Evolutionary conservation across 208 protist species (phyloP), one percentile per base, ranked within the genome.

Genomic region (Wallacemonas rigidus): DNA sequence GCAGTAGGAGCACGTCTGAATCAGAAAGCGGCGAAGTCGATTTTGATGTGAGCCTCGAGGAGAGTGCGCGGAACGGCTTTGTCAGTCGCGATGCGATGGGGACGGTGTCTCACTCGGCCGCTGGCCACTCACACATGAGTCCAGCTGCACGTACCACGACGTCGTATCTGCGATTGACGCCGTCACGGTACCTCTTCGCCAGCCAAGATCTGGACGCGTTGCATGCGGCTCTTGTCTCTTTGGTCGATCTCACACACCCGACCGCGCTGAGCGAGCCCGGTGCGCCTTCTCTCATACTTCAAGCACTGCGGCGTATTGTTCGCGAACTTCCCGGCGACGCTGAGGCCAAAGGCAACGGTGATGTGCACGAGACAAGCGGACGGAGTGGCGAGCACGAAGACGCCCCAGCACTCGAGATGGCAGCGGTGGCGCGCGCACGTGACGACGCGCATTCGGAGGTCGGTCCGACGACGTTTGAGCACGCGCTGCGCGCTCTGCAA

Each of bases 201-300:
- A 63, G 55, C 40, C 62, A n/a, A 7, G 75, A 71, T 7, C 70
- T 85, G 2, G 50, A 60, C 0, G 36, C 53, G 2, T n/a, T 83
- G 48, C 75, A 69, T 45, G n/a, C 0, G 2, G 40, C 56, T 2
- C 61, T 81, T 9, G 47, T 54, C 26, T 50, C 60, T 1, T 51
- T 80, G 4, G 64, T 74, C 8, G 75, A 74, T 17, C 39, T 76
- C 39, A 75, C 65, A 17, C 48, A 45, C 41, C 71, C 61, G 7
- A 53, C 51, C 14, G 53, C 15, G 2, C 44, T 43, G 14, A 41
- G 38, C n/a, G 1, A 15, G n/a, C 41, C 26, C 3, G 26, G 63
- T 4, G 41, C 26, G 7, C 40, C 3, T 2, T 39, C 15, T 2
- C 60, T 8, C n/a, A 65, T 41, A 4, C 15, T 72, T 9, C 62